Evolutionary conservation across 2,329 filamentous ascomycete species (phyloP).

Genomic region (Talaromyces sp.): DNA sequence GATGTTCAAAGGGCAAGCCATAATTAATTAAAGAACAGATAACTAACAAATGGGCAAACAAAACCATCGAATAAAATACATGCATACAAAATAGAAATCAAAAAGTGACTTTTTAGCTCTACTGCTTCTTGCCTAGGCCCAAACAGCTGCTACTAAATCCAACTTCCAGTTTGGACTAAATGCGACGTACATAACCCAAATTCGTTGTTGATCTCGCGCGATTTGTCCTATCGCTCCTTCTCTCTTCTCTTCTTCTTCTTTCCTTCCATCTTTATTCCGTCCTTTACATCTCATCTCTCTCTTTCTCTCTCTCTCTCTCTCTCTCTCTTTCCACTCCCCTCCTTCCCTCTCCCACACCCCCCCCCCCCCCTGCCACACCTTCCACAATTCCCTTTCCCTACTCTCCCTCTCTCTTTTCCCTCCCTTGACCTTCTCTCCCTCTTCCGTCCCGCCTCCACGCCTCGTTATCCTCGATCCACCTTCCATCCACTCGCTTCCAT

Average conservation of each 20-base stretch:
- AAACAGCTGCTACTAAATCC: background rate
- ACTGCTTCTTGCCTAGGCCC: slow-evolving; percentile 4
- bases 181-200: background rate
- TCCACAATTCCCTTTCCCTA: slow-evolving; percentile 14
- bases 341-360: slow-evolving; percentile 8
- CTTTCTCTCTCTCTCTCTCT: background rate
- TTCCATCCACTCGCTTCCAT: background rate
- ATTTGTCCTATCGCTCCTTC: background rate
- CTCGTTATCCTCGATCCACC: background rate
- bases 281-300: background rate
- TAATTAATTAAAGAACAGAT: background rate
- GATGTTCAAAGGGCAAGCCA: background rate
- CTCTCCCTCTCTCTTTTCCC: background rate
- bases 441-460: background rate
- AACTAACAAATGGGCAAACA: background rate
- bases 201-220: slow-evolving; percentile 8
- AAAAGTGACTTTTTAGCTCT: background rate
- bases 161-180: background rate
- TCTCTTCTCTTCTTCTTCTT: slow-evolving; percentile 4
- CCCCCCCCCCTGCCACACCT: slow-evolving; percentile 6
- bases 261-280: background rate
- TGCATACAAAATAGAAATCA: background rate
- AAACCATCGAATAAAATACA: background rate
- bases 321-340: background rate
- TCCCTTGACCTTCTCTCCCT: background rate